phyloP scores from a whole-genome alignment of 495 filamentous ascomycete genomes.

The Hypoxylon fuscum region DNA sequence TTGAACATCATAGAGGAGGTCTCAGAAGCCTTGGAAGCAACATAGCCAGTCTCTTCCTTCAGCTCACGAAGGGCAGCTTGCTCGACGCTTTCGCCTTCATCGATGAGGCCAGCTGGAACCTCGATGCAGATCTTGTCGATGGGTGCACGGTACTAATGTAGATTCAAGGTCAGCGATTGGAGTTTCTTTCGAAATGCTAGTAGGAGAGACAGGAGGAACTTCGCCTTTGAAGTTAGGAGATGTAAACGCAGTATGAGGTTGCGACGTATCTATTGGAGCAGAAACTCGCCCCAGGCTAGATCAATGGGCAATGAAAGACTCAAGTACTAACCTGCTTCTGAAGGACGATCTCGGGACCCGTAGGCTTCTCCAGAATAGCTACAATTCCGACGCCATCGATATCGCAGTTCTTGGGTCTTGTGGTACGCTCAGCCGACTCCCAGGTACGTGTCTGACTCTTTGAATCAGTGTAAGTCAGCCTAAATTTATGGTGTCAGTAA shows the following conservation, averaged over 20 bases:
- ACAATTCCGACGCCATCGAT: constrained; percentile 94
- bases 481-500: constrained; percentile 38
- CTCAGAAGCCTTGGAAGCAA: constrained; percentile 71
- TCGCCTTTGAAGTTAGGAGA: too few relatives aligned
- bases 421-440: constrained; percentile 83
- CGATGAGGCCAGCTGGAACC: constrained; percentile 85
- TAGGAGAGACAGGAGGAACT: not conserved
- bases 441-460: constrained; percentile 74
- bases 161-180: not conserved
- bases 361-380: constrained; percentile 79
- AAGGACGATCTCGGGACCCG: constrained; percentile 77
- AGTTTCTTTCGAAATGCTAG: not conserved
- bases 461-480: constrained; percentile 78
- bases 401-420: constrained; percentile 70
- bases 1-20: constrained; percentile 86
- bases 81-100: constrained; percentile 81
- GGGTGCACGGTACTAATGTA: constrained; percentile 73
- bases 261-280: too few relatives aligned
- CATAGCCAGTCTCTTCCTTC: constrained; percentile 93
- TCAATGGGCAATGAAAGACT: too few relatives aligned
- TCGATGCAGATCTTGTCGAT: constrained; percentile 82
- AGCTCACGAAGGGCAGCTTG: constrained; percentile 86
- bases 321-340: constrained; percentile 71
- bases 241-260: too few relatives aligned
- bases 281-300: too few relatives aligned